A percentile compares a stretch with the other conserved stretches of the same genome.
Conservation (phyloP, 106 monocot species). For the Dendrobium huoshanense region DNA sequence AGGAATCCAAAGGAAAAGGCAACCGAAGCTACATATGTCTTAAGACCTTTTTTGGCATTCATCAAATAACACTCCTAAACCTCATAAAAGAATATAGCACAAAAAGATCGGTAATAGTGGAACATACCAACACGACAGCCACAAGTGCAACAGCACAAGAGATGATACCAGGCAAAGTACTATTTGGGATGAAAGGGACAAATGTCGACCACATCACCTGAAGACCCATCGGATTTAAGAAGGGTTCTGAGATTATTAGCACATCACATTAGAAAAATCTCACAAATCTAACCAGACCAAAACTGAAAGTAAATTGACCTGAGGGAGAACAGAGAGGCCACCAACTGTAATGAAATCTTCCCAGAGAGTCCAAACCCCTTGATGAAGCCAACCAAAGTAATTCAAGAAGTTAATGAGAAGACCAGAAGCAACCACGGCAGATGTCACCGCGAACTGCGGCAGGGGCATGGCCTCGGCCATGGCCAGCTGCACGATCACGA, state of each 20-base stretch:
- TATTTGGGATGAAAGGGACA: slow-evolving; percentile 80
- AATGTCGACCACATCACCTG: slow-evolving; percentile 99
- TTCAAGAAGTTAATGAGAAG: slow-evolving; percentile 79
- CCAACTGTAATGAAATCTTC: slow-evolving; percentile 91
- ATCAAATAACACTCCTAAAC: slow-evolving; percentile 1
- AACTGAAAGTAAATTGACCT: slow-evolving; percentile 30
- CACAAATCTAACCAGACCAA: neutral
- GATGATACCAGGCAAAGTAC: slow-evolving; percentile 68
- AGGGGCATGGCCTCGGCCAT: slow-evolving; percentile 73
- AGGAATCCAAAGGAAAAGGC: neutral
- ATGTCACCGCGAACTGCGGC: slow-evolving; percentile 56
- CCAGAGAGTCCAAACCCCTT: slow-evolving; percentile 60
- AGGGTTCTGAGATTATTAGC: neutral
- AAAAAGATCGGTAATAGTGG: neutral
- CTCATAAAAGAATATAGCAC: neutral
- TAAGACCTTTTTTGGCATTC: neutral
- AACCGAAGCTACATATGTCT: neutral
- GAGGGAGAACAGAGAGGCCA: slow-evolving; percentile 85
- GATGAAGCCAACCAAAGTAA: slow-evolving; percentile 56
- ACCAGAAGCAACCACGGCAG: slow-evolving; percentile 53
- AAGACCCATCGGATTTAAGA: too few species aligned
- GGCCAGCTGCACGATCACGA: slow-evolving; percentile 74
- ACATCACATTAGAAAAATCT: neutral
- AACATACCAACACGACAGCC: slow-evolving; percentile 64
- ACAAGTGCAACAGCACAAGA: slow-evolving; percentile 35